phyloP scores from a whole-genome alignment of 2,329 filamentous ascomycete genomes.

The Cladosporium sp. region DNA sequence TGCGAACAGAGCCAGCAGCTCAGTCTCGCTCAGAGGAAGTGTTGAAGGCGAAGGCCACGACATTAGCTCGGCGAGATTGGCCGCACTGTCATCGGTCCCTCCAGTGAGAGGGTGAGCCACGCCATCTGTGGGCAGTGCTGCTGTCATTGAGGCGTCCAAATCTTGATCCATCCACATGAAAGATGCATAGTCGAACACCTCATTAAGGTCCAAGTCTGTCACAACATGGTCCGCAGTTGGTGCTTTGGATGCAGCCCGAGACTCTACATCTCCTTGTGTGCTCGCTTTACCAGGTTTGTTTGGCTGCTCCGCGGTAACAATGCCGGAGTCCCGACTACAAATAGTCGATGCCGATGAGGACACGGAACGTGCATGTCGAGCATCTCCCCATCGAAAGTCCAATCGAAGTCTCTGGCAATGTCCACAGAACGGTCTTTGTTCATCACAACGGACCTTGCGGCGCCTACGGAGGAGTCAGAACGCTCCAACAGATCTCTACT shows the following conservation, averaged over 20 bases:
- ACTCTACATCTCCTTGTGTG: too few species aligned
- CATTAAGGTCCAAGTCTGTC: conserved; percentile 5
- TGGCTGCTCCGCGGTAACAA: too few species aligned
- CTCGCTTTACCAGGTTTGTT: too few species aligned
- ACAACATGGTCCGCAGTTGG: neutral
- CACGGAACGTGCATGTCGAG: neutral
- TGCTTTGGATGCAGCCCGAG: neutral
- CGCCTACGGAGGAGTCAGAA: conserved; percentile 14
- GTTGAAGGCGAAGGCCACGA: conserved; percentile 31
- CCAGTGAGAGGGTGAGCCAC: too few species aligned
- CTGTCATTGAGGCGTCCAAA: neutral
- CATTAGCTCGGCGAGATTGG: conserved; percentile 26
- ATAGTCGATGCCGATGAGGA: too few species aligned
- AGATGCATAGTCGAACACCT: conserved; percentile 4
- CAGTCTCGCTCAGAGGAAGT: conserved; percentile 3
- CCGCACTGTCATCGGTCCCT: too few species aligned
- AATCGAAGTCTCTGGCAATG: conserved; percentile 49
- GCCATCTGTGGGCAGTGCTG: neutral
- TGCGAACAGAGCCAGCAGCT: conserved; percentile 46
- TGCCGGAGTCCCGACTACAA: too few species aligned
- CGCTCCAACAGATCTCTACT: too few species aligned
- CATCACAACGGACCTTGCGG: conserved; percentile 50
- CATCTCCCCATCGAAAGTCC: conserved; percentile 43
- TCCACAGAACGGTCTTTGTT: conserved; percentile 46
- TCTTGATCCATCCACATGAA: conserved; percentile 6